Conservation (phyloP, 2,329 filamentous ascomycete genomes). For the Penicillium freii region DNA sequence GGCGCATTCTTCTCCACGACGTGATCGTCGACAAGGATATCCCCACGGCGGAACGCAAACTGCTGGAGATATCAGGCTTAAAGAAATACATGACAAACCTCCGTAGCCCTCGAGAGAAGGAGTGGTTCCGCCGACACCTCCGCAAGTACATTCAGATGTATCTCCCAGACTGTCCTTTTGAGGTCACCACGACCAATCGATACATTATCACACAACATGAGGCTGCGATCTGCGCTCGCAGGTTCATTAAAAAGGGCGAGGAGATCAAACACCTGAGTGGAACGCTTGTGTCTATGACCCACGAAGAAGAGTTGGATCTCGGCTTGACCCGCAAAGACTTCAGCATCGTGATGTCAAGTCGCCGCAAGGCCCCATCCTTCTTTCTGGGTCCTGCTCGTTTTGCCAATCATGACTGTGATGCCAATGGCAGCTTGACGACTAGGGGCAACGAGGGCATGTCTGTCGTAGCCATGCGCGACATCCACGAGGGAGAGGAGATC, state of each 20-base stretch:
- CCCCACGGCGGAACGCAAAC: constrained; percentile 65
- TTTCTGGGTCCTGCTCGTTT: constrained; percentile 96
- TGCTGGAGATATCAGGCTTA: constrained; percentile 72
- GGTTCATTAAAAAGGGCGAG: constrained; percentile 75
- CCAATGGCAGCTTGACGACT: constrained; percentile 84
- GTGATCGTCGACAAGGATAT: constrained; percentile 74
- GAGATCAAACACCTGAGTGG: constrained; percentile 87
- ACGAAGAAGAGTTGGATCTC: constrained; percentile 82
- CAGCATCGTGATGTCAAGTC: constrained; percentile 90
- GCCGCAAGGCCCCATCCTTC: constrained; percentile 84
- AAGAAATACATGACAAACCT: constrained; percentile 68
- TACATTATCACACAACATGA: constrained; percentile 92
- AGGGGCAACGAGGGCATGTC: constrained; percentile 84
- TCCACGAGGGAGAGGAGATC: constrained; percentile 86
- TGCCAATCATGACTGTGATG: constrained; percentile 93
- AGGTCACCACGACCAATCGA: constrained; percentile 88
- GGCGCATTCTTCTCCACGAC: constrained; percentile 59
- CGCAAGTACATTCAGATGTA: constrained; percentile 92
- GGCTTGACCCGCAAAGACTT: constrained; percentile 86
- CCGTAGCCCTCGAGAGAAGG: constrained; percentile 73
- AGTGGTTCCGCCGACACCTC: constrained; percentile 81
- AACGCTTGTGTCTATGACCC: constrained; percentile 87
- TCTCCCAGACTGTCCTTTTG: constrained; percentile 88
- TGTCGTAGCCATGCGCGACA: constrained; percentile 78
- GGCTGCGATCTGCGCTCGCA: constrained; percentile 79